Percentiles rank a stretch among this genome's conserved stretches.
These are phyloP conservation scores for Friedmanniomyces endolithicus DNA, from an alignment of 495 filamentous ascomycete species.

Conservation along the genomic window DNA sequence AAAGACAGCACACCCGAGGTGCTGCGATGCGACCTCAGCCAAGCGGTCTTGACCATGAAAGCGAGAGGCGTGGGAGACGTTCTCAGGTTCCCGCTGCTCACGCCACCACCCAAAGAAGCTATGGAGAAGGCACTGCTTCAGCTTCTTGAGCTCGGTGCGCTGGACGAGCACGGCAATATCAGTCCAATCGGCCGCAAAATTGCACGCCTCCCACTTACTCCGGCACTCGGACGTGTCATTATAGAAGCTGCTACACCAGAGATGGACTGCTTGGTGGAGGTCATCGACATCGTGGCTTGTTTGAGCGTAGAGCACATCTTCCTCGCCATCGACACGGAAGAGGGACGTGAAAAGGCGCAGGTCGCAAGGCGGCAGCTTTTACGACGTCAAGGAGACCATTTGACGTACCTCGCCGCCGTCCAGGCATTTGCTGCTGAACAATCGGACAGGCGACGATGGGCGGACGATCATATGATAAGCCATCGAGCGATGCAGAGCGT, in stretches of 20 bases:
- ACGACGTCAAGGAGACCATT: slow-evolving; percentile 75
- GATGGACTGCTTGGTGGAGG: slow-evolving; percentile 60
- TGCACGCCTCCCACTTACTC: slow-evolving; percentile 70
- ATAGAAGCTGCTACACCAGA: slow-evolving; percentile 63
- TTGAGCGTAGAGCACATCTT: slow-evolving; percentile 86
- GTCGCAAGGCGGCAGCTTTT: slow-evolving; percentile 58
- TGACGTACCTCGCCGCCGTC: slow-evolving; percentile 75
- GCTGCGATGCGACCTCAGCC: slow-evolving; percentile 71
- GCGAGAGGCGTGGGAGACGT: slow-evolving; percentile 79
- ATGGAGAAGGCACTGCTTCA: slow-evolving; percentile 76
- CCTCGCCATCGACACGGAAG: slow-evolving; percentile 65
- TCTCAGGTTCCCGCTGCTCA: slow-evolving; percentile 71
- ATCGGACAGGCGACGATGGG: slow-evolving; percentile 63
- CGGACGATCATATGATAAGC: slow-evolving; percentile 61
- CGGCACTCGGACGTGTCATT: slow-evolving; percentile 67
- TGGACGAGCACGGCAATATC: slow-evolving; percentile 60
- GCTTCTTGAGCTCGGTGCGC: slow-evolving; percentile 61
- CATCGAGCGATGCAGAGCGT: slow-evolving; percentile 71
- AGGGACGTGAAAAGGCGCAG: slow-evolving; percentile 66
- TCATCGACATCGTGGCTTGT: slow-evolving; percentile 83
- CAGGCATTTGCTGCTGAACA: slow-evolving; percentile 68
- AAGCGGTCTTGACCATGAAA: slow-evolving; percentile 86
- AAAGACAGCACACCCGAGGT: slow-evolving; percentile 77
- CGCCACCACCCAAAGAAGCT: slow-evolving; percentile 61
- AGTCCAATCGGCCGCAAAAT: slow-evolving; percentile 63